Evolutionary conservation across 345 rosid genomes (phyloP), one percentile per base, ranked within the genome.

Genomic region (Eucalyptus regnans): DNA sequence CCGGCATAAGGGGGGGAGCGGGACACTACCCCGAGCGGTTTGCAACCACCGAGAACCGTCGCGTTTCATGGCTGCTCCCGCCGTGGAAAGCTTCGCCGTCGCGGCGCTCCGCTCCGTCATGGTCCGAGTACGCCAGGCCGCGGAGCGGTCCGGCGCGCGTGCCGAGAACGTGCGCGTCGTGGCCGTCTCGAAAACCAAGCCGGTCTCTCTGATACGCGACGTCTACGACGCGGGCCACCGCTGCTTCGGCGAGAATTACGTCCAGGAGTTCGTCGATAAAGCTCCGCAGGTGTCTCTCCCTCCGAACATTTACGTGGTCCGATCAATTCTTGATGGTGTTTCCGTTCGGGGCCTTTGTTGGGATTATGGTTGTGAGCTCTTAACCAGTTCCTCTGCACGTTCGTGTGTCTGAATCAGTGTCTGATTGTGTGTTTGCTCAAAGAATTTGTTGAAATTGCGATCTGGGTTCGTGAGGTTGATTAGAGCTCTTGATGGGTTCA

Each of bases 181-280:
- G 89, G 97, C 97, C 7, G 98, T 96, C 29, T 96, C 99, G 33
- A 96, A 97, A 89, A 96, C 98, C 88, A 96, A 97, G 90, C 96
- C 98, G 46, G 95, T 91, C n/a, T 95, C 99, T 17, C 96, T 96
- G 51, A 91, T 97, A 89, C 97, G 96, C 88, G 95, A 97, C 91
- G 93, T 93, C 87, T 97, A 96, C 89, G 97, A 96, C 90, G 97
- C 98, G 5, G 99, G 99, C 18, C 96, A 97, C 94, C 98, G 99
- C 50, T 86, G 93, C 92, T 96, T 97, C 91, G 99, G 96, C 68
- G 99, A 97, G 88, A 96, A 97, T 87, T 97, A 97, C 92, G 98
- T 95, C 58, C 98, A 96, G 87, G 99, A 97, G 89, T 87, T 97
- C 91, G 87, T 96, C 88, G 97, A 96, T 3, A 97, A 96, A 96